Conservation (phyloP, 2,329 filamentous ascomycete genomes). For the Monilinia aucupariae region DNA sequence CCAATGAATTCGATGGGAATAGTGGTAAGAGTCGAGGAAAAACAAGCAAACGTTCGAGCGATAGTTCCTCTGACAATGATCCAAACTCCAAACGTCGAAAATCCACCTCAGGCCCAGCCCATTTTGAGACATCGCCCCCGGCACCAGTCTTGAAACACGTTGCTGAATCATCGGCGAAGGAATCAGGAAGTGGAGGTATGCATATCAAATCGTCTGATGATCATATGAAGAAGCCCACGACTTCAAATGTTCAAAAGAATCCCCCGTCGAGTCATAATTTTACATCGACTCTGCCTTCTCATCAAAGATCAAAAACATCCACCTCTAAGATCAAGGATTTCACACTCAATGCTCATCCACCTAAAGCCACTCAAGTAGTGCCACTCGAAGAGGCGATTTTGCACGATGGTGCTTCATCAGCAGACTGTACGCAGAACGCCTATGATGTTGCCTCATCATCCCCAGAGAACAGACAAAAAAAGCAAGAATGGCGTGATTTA, state of each 20-base stretch:
- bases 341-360: too few species aligned
- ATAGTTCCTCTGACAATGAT: background rate
- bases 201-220: background rate
- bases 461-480: background rate
- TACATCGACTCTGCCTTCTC: background rate
- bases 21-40: background rate
- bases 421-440: background rate
- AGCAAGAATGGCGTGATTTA: background rate
- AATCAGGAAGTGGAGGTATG: background rate
- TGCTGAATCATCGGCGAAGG: background rate
- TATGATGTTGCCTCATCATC: background rate
- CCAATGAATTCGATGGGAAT: background rate
- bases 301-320: background rate
- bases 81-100: background rate
- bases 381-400: background rate
- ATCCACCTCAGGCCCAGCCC: background rate
- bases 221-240: background rate
- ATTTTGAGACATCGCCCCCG: background rate
- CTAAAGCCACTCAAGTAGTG: background rate
- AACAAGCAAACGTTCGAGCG: background rate
- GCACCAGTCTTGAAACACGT: background rate
- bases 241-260: background rate
- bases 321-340: too few species aligned
- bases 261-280: background rate
- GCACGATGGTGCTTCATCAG: background rate